Conservation (phyloP, 2,329 filamentous ascomycete species). For the Fusarium circinatum region DNA sequence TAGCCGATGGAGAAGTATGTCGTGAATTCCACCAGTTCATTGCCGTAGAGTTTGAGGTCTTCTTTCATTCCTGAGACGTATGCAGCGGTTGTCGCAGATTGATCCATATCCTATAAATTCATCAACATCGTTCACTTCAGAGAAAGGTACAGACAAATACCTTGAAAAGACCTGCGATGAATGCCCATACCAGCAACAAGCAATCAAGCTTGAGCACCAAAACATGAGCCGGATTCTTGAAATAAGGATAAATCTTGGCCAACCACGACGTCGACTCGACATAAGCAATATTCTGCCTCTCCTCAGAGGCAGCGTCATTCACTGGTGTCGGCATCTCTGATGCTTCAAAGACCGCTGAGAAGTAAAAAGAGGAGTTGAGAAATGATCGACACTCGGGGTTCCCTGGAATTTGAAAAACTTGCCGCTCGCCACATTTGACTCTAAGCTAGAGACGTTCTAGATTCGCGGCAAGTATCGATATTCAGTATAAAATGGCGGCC, state of each 20-base stretch:
- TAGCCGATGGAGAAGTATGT: slow-evolving; percentile 42
- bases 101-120: slow-evolving; percentile 35
- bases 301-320: background rate
- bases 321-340: slow-evolving; percentile 12
- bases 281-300: background rate
- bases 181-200: slow-evolving; percentile 43
- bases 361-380: background rate
- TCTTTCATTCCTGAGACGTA: slow-evolving; percentile 41
- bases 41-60: slow-evolving; percentile 23
- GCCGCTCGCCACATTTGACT: background rate
- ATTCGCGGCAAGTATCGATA: background rate
- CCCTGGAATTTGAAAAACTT: background rate
- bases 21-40: slow-evolving; percentile 39
- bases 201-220: slow-evolving; percentile 45
- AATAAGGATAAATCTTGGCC: slow-evolving; percentile 46
- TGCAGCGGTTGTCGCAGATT: slow-evolving; percentile 36
- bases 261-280: slow-evolving; percentile 43
- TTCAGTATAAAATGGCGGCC: background rate
- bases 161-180: slow-evolving; percentile 29
- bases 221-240: slow-evolving; percentile 43
- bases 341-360: background rate
- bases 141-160: background rate
- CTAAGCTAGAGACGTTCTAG: background rate
- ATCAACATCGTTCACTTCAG: background rate
- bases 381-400: slow-evolving; percentile 2